Conservation (phyloP, 2,329 filamentous ascomycete species). For the Aspergillus udagawae region DNA sequence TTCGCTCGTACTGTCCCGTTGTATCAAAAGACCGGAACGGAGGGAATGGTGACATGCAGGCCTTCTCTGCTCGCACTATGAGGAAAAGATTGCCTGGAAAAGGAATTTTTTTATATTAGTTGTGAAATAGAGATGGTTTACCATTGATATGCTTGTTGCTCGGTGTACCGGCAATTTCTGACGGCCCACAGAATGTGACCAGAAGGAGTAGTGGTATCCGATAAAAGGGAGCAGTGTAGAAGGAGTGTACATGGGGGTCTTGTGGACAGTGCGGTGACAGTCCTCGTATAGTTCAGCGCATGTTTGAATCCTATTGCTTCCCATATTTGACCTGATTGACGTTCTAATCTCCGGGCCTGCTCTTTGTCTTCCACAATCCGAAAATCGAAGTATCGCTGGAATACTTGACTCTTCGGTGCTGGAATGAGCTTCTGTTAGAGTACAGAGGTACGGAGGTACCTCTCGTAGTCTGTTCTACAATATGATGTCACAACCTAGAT, state of each 20-base stretch:
- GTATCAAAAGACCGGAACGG: conserved; percentile 40
- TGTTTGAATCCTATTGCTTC: conserved; percentile 18
- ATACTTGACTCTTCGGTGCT: conserved; percentile 7
- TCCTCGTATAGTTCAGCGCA: conserved; percentile 21
- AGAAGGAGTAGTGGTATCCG: conserved; percentile 5
- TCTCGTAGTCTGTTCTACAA: background rate
- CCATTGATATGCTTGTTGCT: conserved; percentile 21
- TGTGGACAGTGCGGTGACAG: conserved; percentile 19
- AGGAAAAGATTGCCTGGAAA: conserved; percentile 37
- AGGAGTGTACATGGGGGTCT: conserved; percentile 18
- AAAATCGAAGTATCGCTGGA: conserved; percentile 6
- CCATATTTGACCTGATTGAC: conserved; percentile 14
- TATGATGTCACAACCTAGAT: background rate
- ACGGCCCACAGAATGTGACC: conserved; percentile 14
- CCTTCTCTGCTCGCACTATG: conserved; percentile 38
- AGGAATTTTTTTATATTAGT: conserved; percentile 35
- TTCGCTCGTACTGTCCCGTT: conserved; percentile 39
- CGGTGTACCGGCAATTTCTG: conserved; percentile 13
- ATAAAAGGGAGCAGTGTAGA: conserved; percentile 13
- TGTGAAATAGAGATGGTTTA: conserved; percentile 38
- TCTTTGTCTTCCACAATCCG: conserved; percentile 5
- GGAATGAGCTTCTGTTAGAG: background rate
- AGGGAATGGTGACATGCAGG: conserved; percentile 34
- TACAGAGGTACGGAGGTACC: too few species aligned
- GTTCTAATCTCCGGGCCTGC: conserved; percentile 14